These are phyloP conservation scores for Glomus cerebriforme DNA, from an alignment of 192 early-diverging fungal species.

Conservation along the genomic window DNA sequence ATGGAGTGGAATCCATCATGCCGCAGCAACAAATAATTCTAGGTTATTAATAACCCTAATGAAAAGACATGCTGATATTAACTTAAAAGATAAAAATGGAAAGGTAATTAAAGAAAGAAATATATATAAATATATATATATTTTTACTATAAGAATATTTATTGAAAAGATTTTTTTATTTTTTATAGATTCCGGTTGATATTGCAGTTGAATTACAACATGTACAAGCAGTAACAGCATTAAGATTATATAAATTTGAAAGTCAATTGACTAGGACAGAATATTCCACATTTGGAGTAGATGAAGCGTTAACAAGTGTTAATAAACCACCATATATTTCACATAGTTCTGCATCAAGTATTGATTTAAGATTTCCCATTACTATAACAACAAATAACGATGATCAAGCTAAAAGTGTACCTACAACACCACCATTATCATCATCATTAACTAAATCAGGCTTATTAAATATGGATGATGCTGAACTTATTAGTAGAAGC, in stretches of 20 bases:
- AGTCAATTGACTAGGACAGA: conserved; percentile 36
- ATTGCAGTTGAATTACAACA: conserved; percentile 55
- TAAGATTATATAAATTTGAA: conserved; percentile 49
- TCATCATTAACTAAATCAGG: neutral
- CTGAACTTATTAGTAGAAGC: neutral
- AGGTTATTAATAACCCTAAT: conserved; percentile 68
- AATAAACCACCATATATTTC: conserved; percentile 13
- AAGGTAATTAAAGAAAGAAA: conserved; percentile 42
- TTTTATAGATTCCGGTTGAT: conserved; percentile 53
- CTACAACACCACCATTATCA: neutral
- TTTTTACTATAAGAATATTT: too few relatives aligned
- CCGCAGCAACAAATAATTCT: conserved; percentile 69
- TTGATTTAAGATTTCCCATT: neutral
- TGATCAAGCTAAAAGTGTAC: neutral
- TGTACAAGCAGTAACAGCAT: conserved; percentile 54
- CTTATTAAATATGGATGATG: neutral
- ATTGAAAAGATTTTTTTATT: neutral
- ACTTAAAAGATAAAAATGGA: conserved; percentile 68
- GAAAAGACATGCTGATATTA: conserved; percentile 71
- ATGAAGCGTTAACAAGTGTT: conserved; percentile 26
- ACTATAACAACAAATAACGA: neutral
- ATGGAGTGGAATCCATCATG: conserved; percentile 73
- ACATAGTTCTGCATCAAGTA: neutral
- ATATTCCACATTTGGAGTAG: conserved; percentile 30
- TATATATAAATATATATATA: neutral